Base-by-base conservation (phyloP, 225 moss, liverwort and hornwort genomes). In the Physcomitrium patens region DNA sequence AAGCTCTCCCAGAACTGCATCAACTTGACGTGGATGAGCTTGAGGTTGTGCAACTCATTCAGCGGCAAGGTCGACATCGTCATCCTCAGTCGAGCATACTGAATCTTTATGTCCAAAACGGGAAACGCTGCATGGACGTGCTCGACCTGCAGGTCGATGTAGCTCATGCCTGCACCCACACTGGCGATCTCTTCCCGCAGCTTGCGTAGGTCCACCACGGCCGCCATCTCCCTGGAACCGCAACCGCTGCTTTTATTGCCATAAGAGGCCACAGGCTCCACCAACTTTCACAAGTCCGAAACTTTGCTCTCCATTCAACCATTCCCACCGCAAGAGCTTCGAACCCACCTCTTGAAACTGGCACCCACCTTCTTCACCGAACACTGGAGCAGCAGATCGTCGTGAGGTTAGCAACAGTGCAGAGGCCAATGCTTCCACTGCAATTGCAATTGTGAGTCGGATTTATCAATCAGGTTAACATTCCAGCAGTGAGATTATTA, bases 1-100 rank as follows among this genome's bases (percentile, higher is more conserved):
- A 83, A 26, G 19, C 80, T 80, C 68, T 80, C 75, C 86, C 86
- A 86, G 63, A 86, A 83, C 0, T 64, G 83, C 24, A 86, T 80
- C 78, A 86, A 1, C 68, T 83, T 75, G 17, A 70, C 71, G 50
- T 83, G 80, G 8, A 83, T 83, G 46, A 12, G 53, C 20, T 83
- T 75, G 27, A 86, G 72, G 1, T 68, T 52, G 58, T 75, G 59
- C 75, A 86, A 64, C 58, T 80, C 83, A 18, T 86, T 80, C 58
- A 83, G 7, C 12, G 83, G 75, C 71, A 83, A 23, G 5, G 83
- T 83, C 3, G 63, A 71, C 68, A 49, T 13, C 4, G 83, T 77
- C 83, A 79, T 83, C 48, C 86, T 77, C 47, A 80, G 0, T 15
- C 75, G 62, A 0, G 83, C 68, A 1, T 78, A 80, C 26, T 77